Percentiles rank a stretch among this genome's conserved stretches.
These are phyloP conservation scores for Talaromyces sp. DNA, from an alignment of 2,329 filamentous ascomycete genomes.

Conservation along the genomic window DNA sequence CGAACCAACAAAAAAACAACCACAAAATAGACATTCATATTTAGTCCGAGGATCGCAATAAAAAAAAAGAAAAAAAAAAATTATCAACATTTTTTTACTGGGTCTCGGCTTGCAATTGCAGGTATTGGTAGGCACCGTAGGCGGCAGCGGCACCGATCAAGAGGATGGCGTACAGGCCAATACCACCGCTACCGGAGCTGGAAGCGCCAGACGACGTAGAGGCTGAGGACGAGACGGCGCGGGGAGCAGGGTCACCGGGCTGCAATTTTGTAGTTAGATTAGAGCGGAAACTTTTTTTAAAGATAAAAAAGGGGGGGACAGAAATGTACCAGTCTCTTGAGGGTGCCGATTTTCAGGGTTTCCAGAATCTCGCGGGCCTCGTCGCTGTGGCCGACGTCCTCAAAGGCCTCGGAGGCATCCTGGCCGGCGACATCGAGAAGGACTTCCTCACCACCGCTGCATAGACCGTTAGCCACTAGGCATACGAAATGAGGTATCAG, in stretches of 20 bases:
- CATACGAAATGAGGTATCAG: neutral
- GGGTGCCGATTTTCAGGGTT: conserved; percentile 63
- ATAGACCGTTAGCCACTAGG: conserved; percentile 2
- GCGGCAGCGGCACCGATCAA: conserved; percentile 70
- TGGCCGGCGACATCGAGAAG: conserved; percentile 92
- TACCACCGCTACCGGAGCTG: conserved; percentile 51
- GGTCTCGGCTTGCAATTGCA: conserved; percentile 46
- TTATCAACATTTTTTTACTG: neutral
- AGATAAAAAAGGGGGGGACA: conserved; percentile 1
- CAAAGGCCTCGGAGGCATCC: conserved; percentile 95
- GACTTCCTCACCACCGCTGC: conserved; percentile 95
- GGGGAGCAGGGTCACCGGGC: conserved; percentile 75
- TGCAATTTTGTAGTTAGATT: conserved; percentile 10
- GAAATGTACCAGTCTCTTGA: conserved; percentile 79
- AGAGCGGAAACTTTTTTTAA: too few relatives aligned
- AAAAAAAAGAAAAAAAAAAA: neutral
- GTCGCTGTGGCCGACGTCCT: conserved; percentile 98
- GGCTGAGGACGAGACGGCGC: conserved; percentile 48
- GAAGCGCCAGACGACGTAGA: conserved; percentile 30
- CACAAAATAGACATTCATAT: neutral
- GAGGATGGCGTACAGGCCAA: conserved; percentile 76
- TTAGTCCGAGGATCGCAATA: neutral
- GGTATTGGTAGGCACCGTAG: conserved; percentile 80
- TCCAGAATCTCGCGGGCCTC: conserved; percentile 93
- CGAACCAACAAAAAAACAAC: neutral